Evolutionary conservation across 2,329 filamentous ascomycete species (phyloP), one percentile per base, ranked within the genome.

Genomic region (Diaporthe capsici): DNA sequence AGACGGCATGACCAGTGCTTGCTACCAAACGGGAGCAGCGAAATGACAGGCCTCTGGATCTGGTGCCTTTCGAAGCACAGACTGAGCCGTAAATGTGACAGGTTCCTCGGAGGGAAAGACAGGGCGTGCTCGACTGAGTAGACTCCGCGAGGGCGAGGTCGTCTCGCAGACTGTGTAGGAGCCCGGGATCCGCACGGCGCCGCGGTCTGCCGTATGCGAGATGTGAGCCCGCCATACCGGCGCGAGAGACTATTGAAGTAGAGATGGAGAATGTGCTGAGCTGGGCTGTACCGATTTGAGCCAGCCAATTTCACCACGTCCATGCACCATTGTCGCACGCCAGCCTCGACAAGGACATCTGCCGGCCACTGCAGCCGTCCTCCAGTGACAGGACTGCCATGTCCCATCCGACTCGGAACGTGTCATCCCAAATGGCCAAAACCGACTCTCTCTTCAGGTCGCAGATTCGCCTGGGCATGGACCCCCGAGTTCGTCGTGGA

Each of bases 21-120:
- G 77, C 76, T 79, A 78, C 79, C 81, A 82, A 84, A 84, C 81
- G 79, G 78, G 80, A 79, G 78, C 77, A 75, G 79, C 67, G 80
- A 78, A 80, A 80, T 79, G 79, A 81, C 77, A 79, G 76, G 53
- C 63, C 63, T 71, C 65, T 49, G 63, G 37, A 25, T 17, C 31
- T 67, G 67, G 53, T 58, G 75, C 42, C 72, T 76, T 55, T 42
- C 68, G 68, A 73, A 71, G 76, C 71, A 77, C 70, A 76, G 58
- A 63, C 71, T 74, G 65, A 60, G 58, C 60, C 75, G 75, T 75
- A 55, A 55, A 73, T 73, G 77, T 75, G 75, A 78, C 76, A 78
- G 79, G 74, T 77, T 77, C 76, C 71, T 77, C 77, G 65, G 72
- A 70, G 73, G 76, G 67, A 77, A 73, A 75, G 73, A 77, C n/a